Evolutionary conservation across 2,329 filamentous ascomycete genomes (phyloP), one percentile per base, ranked within the genome.

Genomic region (Monilinia polystroma): DNA sequence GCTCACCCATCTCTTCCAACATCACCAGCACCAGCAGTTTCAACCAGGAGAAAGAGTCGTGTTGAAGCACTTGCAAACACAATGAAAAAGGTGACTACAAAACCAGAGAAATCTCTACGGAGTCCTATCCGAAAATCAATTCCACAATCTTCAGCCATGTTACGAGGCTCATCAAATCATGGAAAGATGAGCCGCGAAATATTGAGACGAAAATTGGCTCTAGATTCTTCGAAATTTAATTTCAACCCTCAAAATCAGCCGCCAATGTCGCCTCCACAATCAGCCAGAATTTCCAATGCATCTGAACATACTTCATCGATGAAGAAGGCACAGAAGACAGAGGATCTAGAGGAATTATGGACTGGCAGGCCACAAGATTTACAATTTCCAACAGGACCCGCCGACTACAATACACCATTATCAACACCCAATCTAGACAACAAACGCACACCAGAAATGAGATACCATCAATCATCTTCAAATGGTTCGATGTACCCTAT

Each of bases 121-220:
- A 79, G 80, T 70, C 73, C 75, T 16, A 76, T 76, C n/a, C 73
- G 77, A 65, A 79, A 79, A 76, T 75, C 41, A 10, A 49, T 77
- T 66, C 77, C 74, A 23, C 68, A 65, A 6, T 64, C 67, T 5
- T 62, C 71, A 53, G 73, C 69, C 5, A 72, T 71, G 70, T 77
- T 77, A 70, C 73, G 73, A 56, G 68, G 75, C 56, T 72, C 78
- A 14, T 14, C 49, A 4, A 59, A 23, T 71, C 78, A 72, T 75
- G 29, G 43, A 18, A 65, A 59, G 51, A 75, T 80, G 77, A 76
- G 79, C 78, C 74, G 82, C 73, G 78, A 76, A 80, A 76, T 75
- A 79, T 73, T 79, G 75, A 78, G 80, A 51, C 80, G 83, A 70
- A 81, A 83, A 67, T 78, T 85, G 55, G 81, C 85, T 67, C 58